Conservation (phyloP, 805 yeast species). For the Metschnikowia arizonensis region DNA sequence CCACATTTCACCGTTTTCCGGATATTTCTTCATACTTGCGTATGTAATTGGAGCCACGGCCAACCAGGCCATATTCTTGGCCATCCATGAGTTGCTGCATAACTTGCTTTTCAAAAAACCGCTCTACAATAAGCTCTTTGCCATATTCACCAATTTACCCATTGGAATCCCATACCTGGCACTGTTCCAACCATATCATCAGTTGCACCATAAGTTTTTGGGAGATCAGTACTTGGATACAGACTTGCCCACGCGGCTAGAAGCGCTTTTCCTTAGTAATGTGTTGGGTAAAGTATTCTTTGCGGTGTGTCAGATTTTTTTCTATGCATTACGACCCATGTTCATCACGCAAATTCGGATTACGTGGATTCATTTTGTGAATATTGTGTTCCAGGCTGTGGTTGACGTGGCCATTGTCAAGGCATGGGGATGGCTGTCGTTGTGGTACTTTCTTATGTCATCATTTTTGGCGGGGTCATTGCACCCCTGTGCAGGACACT, state of each 20-base stretch:
- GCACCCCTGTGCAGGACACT: conserved; percentile 94
- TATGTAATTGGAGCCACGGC: conserved; percentile 83
- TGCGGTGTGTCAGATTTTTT: conserved; percentile 83
- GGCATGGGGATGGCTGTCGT: conserved; percentile 60
- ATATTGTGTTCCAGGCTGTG: conserved; percentile 54
- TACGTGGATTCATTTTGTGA: conserved; percentile 70
- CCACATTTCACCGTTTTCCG: conserved; percentile 47
- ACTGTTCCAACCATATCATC: conserved; percentile 84
- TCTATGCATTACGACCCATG: conserved; percentile 89
- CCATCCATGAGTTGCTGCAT: conserved; percentile 85
- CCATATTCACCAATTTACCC: conserved; percentile 76
- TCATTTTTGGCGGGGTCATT: conserved; percentile 86
- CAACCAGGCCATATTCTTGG: conserved; percentile 77
- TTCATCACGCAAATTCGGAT: conserved; percentile 71
- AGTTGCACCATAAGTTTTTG: conserved; percentile 82
- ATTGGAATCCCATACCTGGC: conserved; percentile 91
- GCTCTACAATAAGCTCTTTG: conserved; percentile 67
- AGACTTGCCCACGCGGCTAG: conserved; percentile 78
- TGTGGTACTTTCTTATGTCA: conserved; percentile 65
- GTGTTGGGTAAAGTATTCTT: conserved; percentile 86
- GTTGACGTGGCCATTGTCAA: conserved; percentile 57
- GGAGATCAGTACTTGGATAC: conserved; percentile 85
- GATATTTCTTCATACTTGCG: conserved; percentile 57
- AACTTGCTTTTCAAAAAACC: conserved; percentile 81
- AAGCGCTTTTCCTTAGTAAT: conserved; percentile 68